Base-by-base conservation (phyloP, 2,329 filamentous ascomycete genomes). In the Cladosporium sp. region DNA sequence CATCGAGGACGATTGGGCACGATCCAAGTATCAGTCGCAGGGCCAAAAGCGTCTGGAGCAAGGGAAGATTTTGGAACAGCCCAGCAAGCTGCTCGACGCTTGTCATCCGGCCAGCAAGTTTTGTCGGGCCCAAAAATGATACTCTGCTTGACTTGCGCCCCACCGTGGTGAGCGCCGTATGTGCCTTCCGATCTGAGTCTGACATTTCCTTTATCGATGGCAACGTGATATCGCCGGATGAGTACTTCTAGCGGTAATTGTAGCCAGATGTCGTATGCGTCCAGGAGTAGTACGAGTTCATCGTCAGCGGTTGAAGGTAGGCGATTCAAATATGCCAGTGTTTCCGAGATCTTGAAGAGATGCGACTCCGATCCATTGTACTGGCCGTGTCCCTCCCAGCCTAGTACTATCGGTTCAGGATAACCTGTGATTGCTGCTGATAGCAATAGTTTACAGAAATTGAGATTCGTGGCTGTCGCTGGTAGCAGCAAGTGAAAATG, bases 221-320 rank as follows among this genome's bases (percentile, higher is more conserved):
- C 73, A 14, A 76, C 73, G 63, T 85, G 82, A 69, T 88, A 89
- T 43, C 86, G 80, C 63, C 81, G 74, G 25, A 89, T 79, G 63
- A 89, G 73, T 19, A 88, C 76, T 42, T 86, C 81, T 2, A 84
- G 80, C 0, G 85, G 84, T 2, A 89, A 74, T 69, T 89, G 87
- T 60, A 88, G 84, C 74, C 85, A 84, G 1, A 84, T 77, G 60
- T 88, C 84, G 68, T 84, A 80, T 1, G 82, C 84, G 67, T 89
- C 86, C 5, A 86, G 78, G 49, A 88, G 76, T 59, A 88, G 72
- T 7, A 88, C 79, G 28, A 90, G 71, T 12, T 83, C 75, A 8
- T 49, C 15, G 39, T 64, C 60, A 20, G 58, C 47, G 19, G 58
- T 43, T 19, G 51, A 36, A 5, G 42, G 58, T 15, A 64, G 57